Conservation (phyloP, 1,139 yeast genomes). For the Nadsonia starkeyi-henricii region DNA sequence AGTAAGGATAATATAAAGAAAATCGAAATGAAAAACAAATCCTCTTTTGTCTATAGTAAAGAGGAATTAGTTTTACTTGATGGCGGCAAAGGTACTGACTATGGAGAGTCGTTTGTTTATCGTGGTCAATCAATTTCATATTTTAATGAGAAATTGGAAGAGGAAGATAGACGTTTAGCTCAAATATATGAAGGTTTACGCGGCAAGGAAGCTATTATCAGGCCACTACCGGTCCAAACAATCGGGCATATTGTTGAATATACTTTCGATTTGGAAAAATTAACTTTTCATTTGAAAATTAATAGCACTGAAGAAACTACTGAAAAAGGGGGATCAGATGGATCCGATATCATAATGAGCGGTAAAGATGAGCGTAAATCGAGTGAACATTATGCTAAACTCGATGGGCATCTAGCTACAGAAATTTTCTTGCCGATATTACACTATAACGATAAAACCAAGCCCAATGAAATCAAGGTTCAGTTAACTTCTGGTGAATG, state of each 20-base stretch:
- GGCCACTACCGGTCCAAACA: conserved; percentile 57
- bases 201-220: conserved; percentile 51
- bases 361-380: no score
- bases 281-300: conserved; percentile 31
- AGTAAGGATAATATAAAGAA: conserved; percentile 23
- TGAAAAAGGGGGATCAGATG: no score
- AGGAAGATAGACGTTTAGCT: conserved; percentile 3
- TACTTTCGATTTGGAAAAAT: conserved; percentile 39
- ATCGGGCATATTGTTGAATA: conserved; percentile 39
- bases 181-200: conserved; percentile 26
- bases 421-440: conserved; percentile 51
- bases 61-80: no score
- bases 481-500: conserved; percentile 41
- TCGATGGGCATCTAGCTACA: conserved; percentile 28
- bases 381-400: not conserved
- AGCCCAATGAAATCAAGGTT: conserved; percentile 27
- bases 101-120: no score
- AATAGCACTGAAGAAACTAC: conserved; percentile 4
- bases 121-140: no score
- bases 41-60: no score
- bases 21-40: no score
- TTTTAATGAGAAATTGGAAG: not conserved
- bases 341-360: not conserved
- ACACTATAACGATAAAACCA: conserved; percentile 36
- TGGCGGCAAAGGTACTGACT: no score